Evolutionary conservation across 2,329 filamentous ascomycete species (phyloP).

Genomic region (Xylogone sp.): DNA sequence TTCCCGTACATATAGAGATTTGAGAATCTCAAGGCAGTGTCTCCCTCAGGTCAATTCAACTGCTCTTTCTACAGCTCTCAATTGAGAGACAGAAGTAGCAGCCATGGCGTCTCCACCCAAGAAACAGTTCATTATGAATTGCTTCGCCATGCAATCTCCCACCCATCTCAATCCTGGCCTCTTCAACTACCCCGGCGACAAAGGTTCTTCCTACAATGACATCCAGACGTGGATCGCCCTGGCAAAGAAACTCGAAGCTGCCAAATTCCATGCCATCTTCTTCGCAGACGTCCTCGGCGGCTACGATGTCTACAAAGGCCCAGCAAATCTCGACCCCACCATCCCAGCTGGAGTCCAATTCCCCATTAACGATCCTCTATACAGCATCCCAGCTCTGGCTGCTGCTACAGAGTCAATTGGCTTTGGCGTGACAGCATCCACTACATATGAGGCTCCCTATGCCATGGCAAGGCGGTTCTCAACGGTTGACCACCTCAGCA

Average conservation of each 20-base stretch:
- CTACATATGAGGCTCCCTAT: constrained; percentile 67
- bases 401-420: constrained; percentile 63
- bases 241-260: constrained; percentile 55
- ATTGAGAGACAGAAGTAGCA: background rate
- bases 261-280: constrained; percentile 64
- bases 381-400: constrained; percentile 63
- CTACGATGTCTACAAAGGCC: constrained; percentile 67
- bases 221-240: constrained; percentile 58
- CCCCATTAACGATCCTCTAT: constrained; percentile 67
- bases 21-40: too few species aligned
- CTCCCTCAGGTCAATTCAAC: background rate
- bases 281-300: constrained; percentile 64
- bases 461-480: constrained; percentile 60
- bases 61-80: background rate
- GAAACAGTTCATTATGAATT: constrained; percentile 46
- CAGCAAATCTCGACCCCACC: constrained; percentile 54
- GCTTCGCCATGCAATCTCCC: constrained; percentile 45
- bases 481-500: constrained; percentile 62
- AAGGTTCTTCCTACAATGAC: constrained; percentile 57
- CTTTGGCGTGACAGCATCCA: constrained; percentile 65
- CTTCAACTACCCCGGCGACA: constrained; percentile 62
- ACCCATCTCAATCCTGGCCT: constrained; percentile 53
- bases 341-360: constrained; percentile 63
- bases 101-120: constrained; percentile 17
- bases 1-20: too few species aligned